Base-by-base conservation (phyloP, 2,329 filamentous ascomycete genomes). In the Colletotrichum coccodes region DNA sequence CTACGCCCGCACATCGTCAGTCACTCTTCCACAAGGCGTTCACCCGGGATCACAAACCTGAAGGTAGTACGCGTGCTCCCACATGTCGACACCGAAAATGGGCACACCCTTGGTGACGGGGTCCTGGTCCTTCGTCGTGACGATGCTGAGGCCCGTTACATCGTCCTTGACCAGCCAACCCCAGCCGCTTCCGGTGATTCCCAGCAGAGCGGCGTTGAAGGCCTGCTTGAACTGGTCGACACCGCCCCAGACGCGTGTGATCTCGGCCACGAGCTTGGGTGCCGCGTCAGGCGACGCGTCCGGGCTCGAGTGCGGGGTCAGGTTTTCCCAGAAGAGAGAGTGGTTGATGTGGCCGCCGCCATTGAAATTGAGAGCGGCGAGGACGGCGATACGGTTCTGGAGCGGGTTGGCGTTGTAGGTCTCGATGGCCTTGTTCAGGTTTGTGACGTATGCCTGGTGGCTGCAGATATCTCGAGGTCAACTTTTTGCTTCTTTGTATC, bases 341-440 rank as follows among this genome's bases (percentile, higher is more conserved):
- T 97, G 95, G 84, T 98, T 98, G 82, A 97, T 91, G 84, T 97
- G 94, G 7, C 95, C 95, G 49, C 95, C 95, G 56, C 92, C 94
- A 79, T 97, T 94, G 87, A 97, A 97, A 76, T 92, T 92, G 83
- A 97, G 90, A 70, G 88, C 88, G 21, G 86, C 83, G 74, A 92
- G 90, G n/a, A 94, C 86, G 21, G 87, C 82, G 64, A 94, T 87
- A 73, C 94, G 90, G 46, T 61, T 65, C n/a, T 71, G 69, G 5
- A 72, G 53, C n/a, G 4, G 85, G 5, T 84, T 79, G 59, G 85
- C 81, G 71, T 64, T 63, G 68, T 92, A 90, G 16, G 87, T 85
- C 75, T 85, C 81, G 60, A 93, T 82, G 0, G 90, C 89, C 64
- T 84, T 85, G 82, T 94, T 94, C 68, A 95, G 86, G 78, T 92